Percentiles rank a stretch among this genome's conserved stretches.
Evolutionary conservation across 169 alveolate species (phyloP).

Genomic region (Theileria orientalis): DNA sequence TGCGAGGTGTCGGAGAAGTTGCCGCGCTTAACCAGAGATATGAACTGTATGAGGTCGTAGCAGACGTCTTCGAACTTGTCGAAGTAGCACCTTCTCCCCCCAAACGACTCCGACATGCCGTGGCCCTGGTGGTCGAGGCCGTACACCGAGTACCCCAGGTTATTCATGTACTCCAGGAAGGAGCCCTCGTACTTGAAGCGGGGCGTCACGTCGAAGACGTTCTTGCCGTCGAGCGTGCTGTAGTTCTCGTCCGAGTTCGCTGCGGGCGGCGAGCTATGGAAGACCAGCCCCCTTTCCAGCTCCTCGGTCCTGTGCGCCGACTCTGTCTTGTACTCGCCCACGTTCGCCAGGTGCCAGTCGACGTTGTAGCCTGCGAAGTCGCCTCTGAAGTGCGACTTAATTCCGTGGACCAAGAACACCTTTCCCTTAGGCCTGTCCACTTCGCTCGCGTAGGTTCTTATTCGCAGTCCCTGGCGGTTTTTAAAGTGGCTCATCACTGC

Average conservation of each 20-base stretch:
- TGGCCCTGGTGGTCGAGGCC: slow-evolving; percentile 72
- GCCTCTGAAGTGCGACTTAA: slow-evolving; percentile 60
- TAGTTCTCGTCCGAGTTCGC: neutral
- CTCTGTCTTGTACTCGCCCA: slow-evolving; percentile 37
- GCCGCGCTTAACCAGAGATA: slow-evolving; percentile 55
- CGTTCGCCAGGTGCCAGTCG: slow-evolving; percentile 39
- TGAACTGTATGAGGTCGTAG: slow-evolving; percentile 69
- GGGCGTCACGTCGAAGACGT: slow-evolving; percentile 50
- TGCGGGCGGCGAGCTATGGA: slow-evolving; percentile 8
- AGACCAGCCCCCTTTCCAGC: slow-evolving; percentile 20
- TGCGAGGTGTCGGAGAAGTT: slow-evolving; percentile 41
- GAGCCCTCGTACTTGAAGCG: slow-evolving; percentile 62
- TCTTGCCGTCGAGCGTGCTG: slow-evolving; percentile 32
- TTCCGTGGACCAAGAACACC: slow-evolving; percentile 69
- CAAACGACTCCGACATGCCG: slow-evolving; percentile 70
- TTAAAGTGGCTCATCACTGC: slow-evolving; percentile 61
- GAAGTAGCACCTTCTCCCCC: slow-evolving; percentile 40
- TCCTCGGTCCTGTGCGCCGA: slow-evolving; percentile 15
- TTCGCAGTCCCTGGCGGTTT: slow-evolving; percentile 57
- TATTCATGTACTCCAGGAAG: slow-evolving; percentile 63
- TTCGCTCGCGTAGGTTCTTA: slow-evolving; percentile 65
- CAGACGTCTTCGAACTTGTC: slow-evolving; percentile 60
- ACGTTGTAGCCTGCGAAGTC: slow-evolving; percentile 70
- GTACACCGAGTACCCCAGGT: slow-evolving; percentile 61
- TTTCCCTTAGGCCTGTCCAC: slow-evolving; percentile 62